A percentile compares a stretch with the other conserved stretches of the same genome.
Evolutionary conservation across 495 filamentous ascomycete species (phyloP).

Genomic region (Xylaria grammica): DNA sequence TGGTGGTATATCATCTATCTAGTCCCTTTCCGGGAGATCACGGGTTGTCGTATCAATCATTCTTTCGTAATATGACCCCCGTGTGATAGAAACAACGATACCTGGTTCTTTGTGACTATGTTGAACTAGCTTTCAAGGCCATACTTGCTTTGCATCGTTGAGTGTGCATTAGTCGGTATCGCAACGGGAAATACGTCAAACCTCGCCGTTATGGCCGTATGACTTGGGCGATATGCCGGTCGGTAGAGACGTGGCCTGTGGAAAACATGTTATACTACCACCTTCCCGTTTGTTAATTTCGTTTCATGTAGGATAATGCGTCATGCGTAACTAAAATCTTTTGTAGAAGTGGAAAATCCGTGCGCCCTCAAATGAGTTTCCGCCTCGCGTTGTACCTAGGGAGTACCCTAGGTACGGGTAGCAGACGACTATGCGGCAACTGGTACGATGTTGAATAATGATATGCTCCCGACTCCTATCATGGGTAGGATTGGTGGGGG

Average conservation of each 20-base stretch:
- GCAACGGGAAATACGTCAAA: not conserved
- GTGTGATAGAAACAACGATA: too few species aligned
- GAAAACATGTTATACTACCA: not conserved
- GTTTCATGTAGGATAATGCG: not conserved
- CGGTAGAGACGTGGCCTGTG: not conserved
- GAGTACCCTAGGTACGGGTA: not conserved
- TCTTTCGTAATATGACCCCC: too few species aligned
- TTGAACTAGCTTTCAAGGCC: not conserved
- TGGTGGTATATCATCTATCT: too few species aligned
- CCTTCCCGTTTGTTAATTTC: not conserved
- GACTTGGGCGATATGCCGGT: not conserved
- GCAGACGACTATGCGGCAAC: conserved; percentile 5
- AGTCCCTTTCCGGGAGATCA: too few species aligned
- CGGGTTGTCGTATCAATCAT: too few species aligned
- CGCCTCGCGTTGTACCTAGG: not conserved
- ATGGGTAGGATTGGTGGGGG: not conserved
- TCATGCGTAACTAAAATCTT: not conserved
- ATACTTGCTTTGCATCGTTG: not conserved
- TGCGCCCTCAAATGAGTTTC: not conserved
- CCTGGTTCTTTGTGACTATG: not conserved
- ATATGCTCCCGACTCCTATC: not conserved
- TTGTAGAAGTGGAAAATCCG: not conserved
- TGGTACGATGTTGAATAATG: not conserved
- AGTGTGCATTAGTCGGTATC: not conserved
- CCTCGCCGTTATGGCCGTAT: not conserved